These are phyloP conservation scores for Chlamydomonas schloesseri DNA, from an alignment of 139 green algal genomes.

Conservation along the genomic window DNA sequence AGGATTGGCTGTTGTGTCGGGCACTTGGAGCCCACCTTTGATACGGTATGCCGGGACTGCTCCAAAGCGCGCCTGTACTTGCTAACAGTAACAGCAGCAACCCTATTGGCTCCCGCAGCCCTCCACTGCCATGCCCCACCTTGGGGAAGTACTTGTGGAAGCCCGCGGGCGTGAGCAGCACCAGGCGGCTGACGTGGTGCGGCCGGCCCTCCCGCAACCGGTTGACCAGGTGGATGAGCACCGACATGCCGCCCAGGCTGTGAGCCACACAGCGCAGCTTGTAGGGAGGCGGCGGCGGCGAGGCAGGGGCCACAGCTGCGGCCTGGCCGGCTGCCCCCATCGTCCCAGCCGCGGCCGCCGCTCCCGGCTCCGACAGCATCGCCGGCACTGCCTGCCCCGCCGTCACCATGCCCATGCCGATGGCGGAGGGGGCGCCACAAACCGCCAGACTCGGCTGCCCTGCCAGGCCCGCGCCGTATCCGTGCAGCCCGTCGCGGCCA, in stretches of 20 bases:
- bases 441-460: background rate
- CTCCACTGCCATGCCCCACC: constrained; percentile 4
- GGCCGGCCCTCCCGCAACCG: constrained; percentile 48
- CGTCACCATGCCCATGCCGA: no score
- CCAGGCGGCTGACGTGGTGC: constrained; percentile 74
- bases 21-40: no score
- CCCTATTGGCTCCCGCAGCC: no score
- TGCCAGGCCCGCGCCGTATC: no score
- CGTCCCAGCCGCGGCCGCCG: no score
- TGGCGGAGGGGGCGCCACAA: background rate
- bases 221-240: constrained; percentile 77
- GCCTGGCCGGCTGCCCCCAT: background rate
- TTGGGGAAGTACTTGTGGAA: constrained; percentile 71
- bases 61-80: no score
- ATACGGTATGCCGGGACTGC: no score
- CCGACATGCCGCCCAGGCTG: constrained; percentile 76
- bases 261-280: constrained; percentile 76
- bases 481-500: no score
- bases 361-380: no score
- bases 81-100: no score
- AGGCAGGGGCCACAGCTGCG: background rate
- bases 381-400: background rate
- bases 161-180: constrained; percentile 86
- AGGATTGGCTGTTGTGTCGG: no score
- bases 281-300: constrained; percentile 64